Evolutionary conservation across 2,329 filamentous ascomycete genomes (phyloP), one percentile per base, ranked within the genome.

Genomic region (Emmonsia crescens): DNA sequence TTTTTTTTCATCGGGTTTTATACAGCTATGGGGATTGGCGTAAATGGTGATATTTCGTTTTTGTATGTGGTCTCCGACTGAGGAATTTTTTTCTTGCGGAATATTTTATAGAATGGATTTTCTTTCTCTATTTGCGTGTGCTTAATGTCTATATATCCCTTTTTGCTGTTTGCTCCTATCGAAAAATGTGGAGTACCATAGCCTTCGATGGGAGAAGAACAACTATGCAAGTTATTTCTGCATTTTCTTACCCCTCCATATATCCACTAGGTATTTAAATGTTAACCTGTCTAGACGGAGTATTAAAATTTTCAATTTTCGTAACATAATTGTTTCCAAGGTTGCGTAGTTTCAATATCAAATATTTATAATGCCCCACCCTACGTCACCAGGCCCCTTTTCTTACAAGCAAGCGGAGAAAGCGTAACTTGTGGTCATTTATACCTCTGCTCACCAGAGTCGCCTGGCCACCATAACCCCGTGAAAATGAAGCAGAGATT

Each of bases 401-500:
- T 29, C 6, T 33, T 29, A 5, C 8, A 19, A 31, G n/a, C n/a
- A n/a, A n/a, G n/a, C n/a, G n/a, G n/a, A 52, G 14, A 51, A 27
- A 16, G 6, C 6, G 6, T 12, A 55, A 55, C 51, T 21, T 55
- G 31, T 6, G 12, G n/a, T 2, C 51, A 36, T 29, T 27, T 16
- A 46, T 5, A 2, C 19, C 24, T 52, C 3, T 5, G 33, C 54
- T 36, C 31, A 56, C n/a, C 2, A 14, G 1, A 51, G 5, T 29
- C 55, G 5, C 10, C 9, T 5, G 1, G 40, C 21, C n/a, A 42
- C 21, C 36, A 27, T n/a, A 33, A 5, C 16, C 14, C 2, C 24
- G 12, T n/a, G 56, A 74, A 67, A 61, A 84, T 84, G 82, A 84
- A 84, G 74, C 82, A 83, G 69, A 77, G 82, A 67, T 83, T 82